Percentiles rank a stretch among this genome's conserved stretches.
These are phyloP conservation scores for Psilocybe tampanensis DNA, from an alignment of 768 basidiomycete species.

Conservation along the genomic window DNA sequence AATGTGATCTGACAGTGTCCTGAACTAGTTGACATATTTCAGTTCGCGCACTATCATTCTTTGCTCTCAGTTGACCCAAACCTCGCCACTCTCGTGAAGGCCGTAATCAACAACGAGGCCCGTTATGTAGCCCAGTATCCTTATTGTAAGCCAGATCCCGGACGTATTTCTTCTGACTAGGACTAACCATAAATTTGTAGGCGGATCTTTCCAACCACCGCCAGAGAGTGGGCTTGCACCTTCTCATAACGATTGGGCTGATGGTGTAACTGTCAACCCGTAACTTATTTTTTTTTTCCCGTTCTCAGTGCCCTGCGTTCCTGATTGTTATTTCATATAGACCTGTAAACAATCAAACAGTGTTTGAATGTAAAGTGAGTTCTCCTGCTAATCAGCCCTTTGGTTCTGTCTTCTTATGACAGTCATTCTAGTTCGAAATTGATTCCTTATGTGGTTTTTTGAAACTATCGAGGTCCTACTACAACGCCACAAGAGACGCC, in stretches of 20 bases:
- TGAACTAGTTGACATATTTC: slow-evolving; percentile 2
- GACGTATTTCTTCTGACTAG: neutral
- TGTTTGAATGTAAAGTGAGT: slow-evolving; percentile 80
- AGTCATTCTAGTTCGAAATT: slow-evolving; percentile 61
- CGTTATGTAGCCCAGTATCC: slow-evolving; percentile 73
- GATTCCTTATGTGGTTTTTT: slow-evolving; percentile 81
- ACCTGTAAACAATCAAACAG: slow-evolving; percentile 66
- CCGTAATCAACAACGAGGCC: slow-evolving; percentile 82
- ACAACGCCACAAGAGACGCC: slow-evolving; percentile 66
- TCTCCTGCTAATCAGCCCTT: neutral
- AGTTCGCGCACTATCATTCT: slow-evolving; percentile 73
- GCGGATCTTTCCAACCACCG: slow-evolving; percentile 80
- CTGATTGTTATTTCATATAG: slow-evolving; percentile 33
- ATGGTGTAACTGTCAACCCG: slow-evolving; percentile 74
- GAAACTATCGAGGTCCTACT: slow-evolving; percentile 76
- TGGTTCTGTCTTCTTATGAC: neutral
- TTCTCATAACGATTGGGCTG: slow-evolving; percentile 69
- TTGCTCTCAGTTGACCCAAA: slow-evolving; percentile 59
- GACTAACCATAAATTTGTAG: slow-evolving; percentile 23
- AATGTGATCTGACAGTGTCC: neutral
- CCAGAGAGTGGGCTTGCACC: slow-evolving; percentile 70
- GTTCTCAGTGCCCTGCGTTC: neutral
- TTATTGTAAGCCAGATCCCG: slow-evolving; percentile 50
- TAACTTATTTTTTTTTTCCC: slow-evolving; percentile 41
- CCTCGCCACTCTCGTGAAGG: slow-evolving; percentile 69